Evolutionary conservation across 441 rosid genomes (phyloP).

Genomic region (Biscutella laevigata): DNA sequence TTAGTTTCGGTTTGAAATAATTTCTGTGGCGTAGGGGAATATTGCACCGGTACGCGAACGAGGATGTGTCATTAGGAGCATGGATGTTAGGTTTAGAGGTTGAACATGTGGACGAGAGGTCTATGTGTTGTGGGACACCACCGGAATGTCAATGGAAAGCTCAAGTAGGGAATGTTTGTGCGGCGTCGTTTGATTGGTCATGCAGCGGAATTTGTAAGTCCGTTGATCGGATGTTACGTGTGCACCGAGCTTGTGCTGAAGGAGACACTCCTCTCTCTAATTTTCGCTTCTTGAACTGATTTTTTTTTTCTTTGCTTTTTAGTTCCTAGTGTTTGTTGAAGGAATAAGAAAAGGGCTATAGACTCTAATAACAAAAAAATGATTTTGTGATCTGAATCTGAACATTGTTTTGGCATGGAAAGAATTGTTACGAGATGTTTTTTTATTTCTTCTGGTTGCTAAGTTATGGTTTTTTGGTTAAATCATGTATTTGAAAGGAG

Average conservation of each 20-base stretch:
- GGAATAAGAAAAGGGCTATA: no score
- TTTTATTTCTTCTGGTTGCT: no score
- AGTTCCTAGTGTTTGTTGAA: no score
- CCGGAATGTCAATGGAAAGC: conserved; percentile 70
- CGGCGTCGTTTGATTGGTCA: conserved; percentile 75
- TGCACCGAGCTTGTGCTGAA: conserved; percentile 72
- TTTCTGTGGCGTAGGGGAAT: conserved; percentile 40
- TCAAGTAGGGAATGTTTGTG: conserved; percentile 59
- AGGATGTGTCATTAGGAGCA: conserved; percentile 77
- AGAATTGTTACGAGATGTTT: no score
- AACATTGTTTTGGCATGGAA: no score
- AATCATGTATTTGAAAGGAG: no score
- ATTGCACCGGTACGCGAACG: conserved; percentile 77
- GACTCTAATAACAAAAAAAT: no score
- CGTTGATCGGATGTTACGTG: conserved; percentile 48
- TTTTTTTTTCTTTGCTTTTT: background rate
- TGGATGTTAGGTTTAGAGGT: conserved; percentile 85
- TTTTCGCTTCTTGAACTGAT: conserved; percentile 21
- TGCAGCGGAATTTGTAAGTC: conserved; percentile 84
- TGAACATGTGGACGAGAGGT: conserved; percentile 65
- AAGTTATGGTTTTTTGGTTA: no score
- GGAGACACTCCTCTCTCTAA: conserved; percentile 59
- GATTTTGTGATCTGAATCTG: no score
- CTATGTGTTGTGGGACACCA: conserved; percentile 86
- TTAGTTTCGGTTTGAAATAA: no score